Conservation (phyloP, 2,329 filamentous ascomycete species). For the Phaeosphaeriaceae sp. region DNA sequence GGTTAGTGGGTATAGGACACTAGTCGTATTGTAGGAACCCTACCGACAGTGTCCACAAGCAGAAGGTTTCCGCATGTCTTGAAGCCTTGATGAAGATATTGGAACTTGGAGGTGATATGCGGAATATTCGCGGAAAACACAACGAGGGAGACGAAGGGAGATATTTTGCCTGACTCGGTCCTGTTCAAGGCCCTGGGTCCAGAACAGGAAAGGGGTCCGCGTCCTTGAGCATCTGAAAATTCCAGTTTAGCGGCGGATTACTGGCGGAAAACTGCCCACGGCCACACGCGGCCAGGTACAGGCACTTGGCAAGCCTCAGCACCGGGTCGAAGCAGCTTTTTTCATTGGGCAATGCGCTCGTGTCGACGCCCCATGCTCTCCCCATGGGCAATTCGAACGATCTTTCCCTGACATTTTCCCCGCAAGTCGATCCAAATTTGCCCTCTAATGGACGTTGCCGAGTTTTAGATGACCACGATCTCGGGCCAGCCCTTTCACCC, state of each 20-base stretch:
- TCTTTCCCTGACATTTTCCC: slow-evolving; percentile 23
- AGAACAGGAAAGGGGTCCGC: neutral
- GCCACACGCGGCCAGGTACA: neutral
- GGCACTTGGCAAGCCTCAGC: neutral
- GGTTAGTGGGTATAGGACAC: slow-evolving; percentile 8
- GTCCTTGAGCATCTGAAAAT: neutral
- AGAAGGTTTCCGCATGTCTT: slow-evolving; percentile 32
- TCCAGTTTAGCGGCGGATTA: neutral
- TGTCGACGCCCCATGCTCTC: slow-evolving; percentile 18
- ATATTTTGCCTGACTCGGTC: neutral
- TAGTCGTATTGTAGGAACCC: slow-evolving; percentile 5
- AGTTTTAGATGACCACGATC: slow-evolving; percentile 12
- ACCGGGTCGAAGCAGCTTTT: slow-evolving; percentile 2
- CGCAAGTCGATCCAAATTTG: slow-evolving; percentile 23
- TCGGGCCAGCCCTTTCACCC: slow-evolving; percentile 19
- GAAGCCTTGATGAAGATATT: neutral
- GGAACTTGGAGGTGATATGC: neutral
- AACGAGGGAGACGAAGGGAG: neutral
- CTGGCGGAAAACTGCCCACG: neutral
- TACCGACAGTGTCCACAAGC: slow-evolving; percentile 33
- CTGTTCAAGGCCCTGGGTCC: neutral
- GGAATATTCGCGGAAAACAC: neutral
- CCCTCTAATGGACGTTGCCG: slow-evolving; percentile 19
- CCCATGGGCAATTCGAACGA: slow-evolving; percentile 22
- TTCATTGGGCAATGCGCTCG: slow-evolving; percentile 18